Evolutionary conservation across 1,284 basidiomycete species (phyloP).

Genomic region (Apiotrichum sp.): DNA sequence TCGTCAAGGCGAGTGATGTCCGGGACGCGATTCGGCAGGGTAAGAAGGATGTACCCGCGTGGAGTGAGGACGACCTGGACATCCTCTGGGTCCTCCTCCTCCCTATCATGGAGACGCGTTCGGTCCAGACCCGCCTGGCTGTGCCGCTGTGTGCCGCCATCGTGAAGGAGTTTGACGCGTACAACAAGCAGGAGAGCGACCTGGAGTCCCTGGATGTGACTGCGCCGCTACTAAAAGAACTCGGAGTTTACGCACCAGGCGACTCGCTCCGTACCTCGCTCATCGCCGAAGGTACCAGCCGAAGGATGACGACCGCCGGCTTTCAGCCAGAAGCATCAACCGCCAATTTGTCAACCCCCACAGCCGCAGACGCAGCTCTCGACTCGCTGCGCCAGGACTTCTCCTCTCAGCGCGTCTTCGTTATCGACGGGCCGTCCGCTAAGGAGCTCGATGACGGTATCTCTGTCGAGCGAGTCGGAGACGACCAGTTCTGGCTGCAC

Average conservation of each 20-base stretch:
- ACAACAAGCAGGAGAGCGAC: background rate
- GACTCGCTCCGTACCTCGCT: conserved; percentile 49
- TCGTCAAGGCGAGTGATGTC: conserved; percentile 54
- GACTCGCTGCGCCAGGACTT: conserved; percentile 65
- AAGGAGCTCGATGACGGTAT: conserved; percentile 92
- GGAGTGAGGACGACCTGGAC: conserved; percentile 56
- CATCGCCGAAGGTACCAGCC: conserved; percentile 21
- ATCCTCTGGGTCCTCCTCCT: conserved; percentile 64
- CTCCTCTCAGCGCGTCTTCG: conserved; percentile 64
- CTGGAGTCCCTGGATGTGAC: conserved; percentile 42
- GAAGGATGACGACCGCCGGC: conserved; percentile 25
- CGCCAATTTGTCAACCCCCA: conserved; percentile 14
- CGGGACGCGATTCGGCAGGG: conserved; percentile 34
- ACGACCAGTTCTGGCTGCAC: conserved; percentile 72
- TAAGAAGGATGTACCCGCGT: conserved; percentile 36
- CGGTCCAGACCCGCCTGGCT: conserved; percentile 63
- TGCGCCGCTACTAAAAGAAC: conserved; percentile 52
- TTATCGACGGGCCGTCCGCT: conserved; percentile 77
- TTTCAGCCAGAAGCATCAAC: conserved; percentile 18
- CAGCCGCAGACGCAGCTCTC: conserved; percentile 10
- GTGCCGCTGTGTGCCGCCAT: conserved; percentile 55
- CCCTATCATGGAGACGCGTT: conserved; percentile 57
- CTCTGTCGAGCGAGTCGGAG: conserved; percentile 63
- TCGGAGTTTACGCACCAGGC: conserved; percentile 70
- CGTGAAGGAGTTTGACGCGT: conserved; percentile 54